These are phyloP conservation scores for Talaromyces funiculosus DNA, from an alignment of 2,329 filamentous ascomycete genomes.

Conservation along the genomic window DNA sequence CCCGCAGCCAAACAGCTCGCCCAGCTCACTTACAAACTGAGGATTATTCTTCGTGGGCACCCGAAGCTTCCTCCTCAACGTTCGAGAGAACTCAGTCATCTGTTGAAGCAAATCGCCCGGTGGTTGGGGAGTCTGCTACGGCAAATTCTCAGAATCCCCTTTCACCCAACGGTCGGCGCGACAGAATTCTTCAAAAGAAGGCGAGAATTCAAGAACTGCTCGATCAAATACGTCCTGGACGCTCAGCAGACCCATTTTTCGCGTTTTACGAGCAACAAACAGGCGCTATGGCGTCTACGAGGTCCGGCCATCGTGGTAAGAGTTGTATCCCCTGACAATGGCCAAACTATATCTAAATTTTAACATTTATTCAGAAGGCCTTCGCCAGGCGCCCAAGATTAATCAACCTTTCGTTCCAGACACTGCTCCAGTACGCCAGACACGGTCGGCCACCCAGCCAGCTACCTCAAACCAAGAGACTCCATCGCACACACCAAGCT, in stretches of 20 bases:
- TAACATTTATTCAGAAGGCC: constrained; percentile 25
- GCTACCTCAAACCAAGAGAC: background rate
- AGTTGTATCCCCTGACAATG: background rate
- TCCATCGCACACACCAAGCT: constrained; percentile 4
- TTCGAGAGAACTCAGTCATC: background rate
- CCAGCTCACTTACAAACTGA: background rate
- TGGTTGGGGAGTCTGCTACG: background rate
- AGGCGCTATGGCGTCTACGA: constrained; percentile 18
- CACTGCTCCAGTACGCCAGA: constrained; percentile 29
- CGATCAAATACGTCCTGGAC: background rate
- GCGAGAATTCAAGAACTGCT: background rate
- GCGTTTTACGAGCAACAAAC: background rate
- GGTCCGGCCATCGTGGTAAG: constrained; percentile 27
- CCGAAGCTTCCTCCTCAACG: background rate
- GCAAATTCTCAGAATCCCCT: background rate
- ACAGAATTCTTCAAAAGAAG: constrained; percentile 1
- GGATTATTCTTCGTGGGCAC: background rate
- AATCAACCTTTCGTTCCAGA: constrained; percentile 38
- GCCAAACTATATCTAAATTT: background rate
- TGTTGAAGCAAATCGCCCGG: background rate
- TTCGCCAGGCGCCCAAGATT: constrained; percentile 36
- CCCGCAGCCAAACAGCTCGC: background rate
- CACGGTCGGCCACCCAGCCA: constrained; percentile 25
- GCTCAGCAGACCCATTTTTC: background rate
- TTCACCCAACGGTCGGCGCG: background rate